Evolutionary conservation across 805 yeast species (phyloP).

Genomic region (Suhomyces canberraensis): DNA sequence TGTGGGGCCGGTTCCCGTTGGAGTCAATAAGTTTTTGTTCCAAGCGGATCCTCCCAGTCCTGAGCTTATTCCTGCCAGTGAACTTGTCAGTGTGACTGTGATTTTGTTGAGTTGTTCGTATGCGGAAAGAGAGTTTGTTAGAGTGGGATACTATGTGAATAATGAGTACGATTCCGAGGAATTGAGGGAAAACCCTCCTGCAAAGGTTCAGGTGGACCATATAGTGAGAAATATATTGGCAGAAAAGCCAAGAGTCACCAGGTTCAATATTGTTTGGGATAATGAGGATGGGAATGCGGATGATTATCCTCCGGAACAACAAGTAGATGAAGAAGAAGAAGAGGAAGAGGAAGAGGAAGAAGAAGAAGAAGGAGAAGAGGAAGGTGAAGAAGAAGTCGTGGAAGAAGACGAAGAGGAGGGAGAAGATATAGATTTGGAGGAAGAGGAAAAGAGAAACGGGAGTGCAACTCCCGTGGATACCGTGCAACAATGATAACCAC

Average conservation of each 20-base stretch:
- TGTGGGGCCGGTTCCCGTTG: constrained; percentile 99
- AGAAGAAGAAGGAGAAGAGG: constrained; percentile 22
- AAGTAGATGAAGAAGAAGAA: constrained; percentile 45
- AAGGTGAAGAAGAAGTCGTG: constrained; percentile 13
- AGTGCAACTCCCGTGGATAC: constrained; percentile 15
- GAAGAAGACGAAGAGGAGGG: constrained; percentile 22
- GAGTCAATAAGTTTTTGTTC: constrained; percentile 87
- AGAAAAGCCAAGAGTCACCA: constrained; percentile 95
- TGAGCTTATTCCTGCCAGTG: constrained; percentile 93
- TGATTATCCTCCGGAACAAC: constrained; percentile 74
- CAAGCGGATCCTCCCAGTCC: constrained; percentile 97
- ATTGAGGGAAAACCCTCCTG: constrained; percentile 88
- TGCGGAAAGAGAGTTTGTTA: constrained; percentile 88
- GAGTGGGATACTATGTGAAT: constrained; percentile 97
- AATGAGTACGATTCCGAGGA: constrained; percentile 96
- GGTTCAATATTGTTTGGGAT: constrained; percentile 97
- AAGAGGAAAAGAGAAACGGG: constrained; percentile 13
- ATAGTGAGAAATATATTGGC: constrained; percentile 93
- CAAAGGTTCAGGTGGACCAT: constrained; percentile 88
- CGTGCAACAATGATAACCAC: too few relatives aligned
- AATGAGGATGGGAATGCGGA: constrained; percentile 62
- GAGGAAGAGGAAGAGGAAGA: constrained; percentile 29
- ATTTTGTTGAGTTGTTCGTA: constrained; percentile 90
- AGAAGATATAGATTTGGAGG: constrained; percentile 18
- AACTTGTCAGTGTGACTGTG: constrained; percentile 92